phyloP scores from a whole-genome alignment of 1,139 yeast genomes.

The Pichia sp. region DNA sequence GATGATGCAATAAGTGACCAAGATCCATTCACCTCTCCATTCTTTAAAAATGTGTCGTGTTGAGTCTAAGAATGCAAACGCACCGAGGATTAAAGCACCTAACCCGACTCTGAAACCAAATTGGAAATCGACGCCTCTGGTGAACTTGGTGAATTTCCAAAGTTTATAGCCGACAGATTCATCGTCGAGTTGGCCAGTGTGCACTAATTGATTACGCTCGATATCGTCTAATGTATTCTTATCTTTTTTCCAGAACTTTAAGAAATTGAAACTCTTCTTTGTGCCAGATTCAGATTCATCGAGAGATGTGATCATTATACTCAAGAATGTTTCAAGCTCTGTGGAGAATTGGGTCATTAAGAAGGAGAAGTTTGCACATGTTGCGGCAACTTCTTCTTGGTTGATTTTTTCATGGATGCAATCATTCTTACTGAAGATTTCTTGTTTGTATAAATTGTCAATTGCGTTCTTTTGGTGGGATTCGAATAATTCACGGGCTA shows the following conservation, averaged over 20 bases:
- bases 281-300: constrained; percentile 14
- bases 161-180: constrained; percentile 25
- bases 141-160: constrained; percentile 44
- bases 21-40: constrained; percentile 87
- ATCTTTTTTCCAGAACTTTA: constrained; percentile 44
- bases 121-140: constrained; percentile 65
- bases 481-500: constrained; percentile 56
- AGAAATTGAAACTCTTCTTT: constrained; percentile 49
- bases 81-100: constrained; percentile 67
- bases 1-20: constrained; percentile 76
- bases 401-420: constrained; percentile 51
- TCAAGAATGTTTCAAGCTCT: constrained; percentile 52
- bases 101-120: constrained; percentile 79
- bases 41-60: constrained; percentile 53
- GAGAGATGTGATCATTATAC: constrained; percentile 38
- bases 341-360: constrained; percentile 61
- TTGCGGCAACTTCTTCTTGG: constrained; percentile 81
- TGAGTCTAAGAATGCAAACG: constrained; percentile 63
- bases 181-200: constrained; percentile 3
- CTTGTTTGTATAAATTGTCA: constrained; percentile 56
- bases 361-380: constrained; percentile 78
- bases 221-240: constrained; percentile 4
- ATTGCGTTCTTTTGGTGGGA: constrained; percentile 58
- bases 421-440: constrained; percentile 45
- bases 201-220: constrained; percentile 10